These are phyloP conservation scores for barrel medic (Medicago truncatula) DNA, from an alignment of 306 rosid genomes.

Conservation along the genomic window DNA sequence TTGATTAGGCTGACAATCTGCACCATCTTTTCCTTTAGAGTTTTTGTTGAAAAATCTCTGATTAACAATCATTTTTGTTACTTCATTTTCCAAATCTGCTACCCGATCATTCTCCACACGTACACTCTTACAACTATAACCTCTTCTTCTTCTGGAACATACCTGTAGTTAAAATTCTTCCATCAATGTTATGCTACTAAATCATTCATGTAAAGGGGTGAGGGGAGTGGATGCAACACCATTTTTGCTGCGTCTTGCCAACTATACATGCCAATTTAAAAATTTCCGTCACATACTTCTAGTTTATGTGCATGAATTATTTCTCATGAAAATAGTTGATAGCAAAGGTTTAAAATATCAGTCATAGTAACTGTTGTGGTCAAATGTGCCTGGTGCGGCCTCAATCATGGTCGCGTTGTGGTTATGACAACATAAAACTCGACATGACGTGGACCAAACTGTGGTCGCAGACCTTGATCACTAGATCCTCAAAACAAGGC, in stretches of 20 bases:
- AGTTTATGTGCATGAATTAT: no score
- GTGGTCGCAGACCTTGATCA: no score
- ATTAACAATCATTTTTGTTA: slow-evolving; percentile 53
- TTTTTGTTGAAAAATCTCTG: slow-evolving; percentile 53
- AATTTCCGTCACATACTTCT: neutral
- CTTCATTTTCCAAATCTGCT: slow-evolving; percentile 48
- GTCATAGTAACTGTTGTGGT: no score
- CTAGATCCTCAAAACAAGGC: no score
- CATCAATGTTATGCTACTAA: neutral
- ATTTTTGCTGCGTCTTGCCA: slow-evolving; percentile 16
- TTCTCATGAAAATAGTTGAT: no score
- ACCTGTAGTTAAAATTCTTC: slow-evolving; percentile 40
- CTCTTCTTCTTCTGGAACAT: slow-evolving; percentile 49
- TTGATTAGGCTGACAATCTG: slow-evolving; percentile 59
- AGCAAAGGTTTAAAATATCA: no score
- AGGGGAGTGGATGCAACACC: neutral
- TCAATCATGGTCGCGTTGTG: no score
- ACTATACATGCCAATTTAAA: neutral
- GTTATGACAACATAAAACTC: no score
- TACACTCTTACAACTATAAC: slow-evolving; percentile 56
- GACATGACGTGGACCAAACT: no score
- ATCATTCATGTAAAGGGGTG: neutral
- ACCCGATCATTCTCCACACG: slow-evolving; percentile 45
- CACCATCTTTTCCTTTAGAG: slow-evolving; percentile 49
- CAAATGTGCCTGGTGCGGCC: no score